Percentiles rank a stretch among this genome's conserved stretches.
phyloP scores from a whole-genome alignment of 2,329 filamentous ascomycete species.

The Aspergillus latus region DNA sequence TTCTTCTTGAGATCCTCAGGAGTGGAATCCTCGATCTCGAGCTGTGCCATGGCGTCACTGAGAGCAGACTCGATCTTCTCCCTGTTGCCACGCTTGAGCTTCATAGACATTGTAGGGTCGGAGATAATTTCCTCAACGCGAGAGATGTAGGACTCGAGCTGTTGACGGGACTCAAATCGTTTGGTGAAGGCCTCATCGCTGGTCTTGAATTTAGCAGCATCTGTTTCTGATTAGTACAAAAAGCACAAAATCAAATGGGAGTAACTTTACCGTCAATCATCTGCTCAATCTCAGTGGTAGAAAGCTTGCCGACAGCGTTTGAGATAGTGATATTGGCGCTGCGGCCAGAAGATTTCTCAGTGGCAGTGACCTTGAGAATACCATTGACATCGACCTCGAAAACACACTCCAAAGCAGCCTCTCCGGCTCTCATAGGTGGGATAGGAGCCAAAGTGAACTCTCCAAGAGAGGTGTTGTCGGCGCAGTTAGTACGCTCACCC shows the following conservation, averaged over 20 bases:
- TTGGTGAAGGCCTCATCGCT: constrained; percentile 99
- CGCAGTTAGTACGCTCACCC: constrained; percentile 96
- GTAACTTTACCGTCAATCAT: constrained; percentile 75
- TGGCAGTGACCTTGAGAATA: constrained; percentile 98
- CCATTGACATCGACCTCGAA: constrained; percentile 99
- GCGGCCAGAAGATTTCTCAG: constrained; percentile 97
- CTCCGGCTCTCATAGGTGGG: constrained; percentile 84
- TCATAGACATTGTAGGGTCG: constrained; percentile 91
- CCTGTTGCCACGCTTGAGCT: constrained; percentile 98
- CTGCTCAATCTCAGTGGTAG: constrained; percentile 88
- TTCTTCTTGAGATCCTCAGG: constrained; percentile 99
- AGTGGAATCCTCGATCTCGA: constrained; percentile 88
- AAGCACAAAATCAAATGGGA: not conserved
- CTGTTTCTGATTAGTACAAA: constrained; percentile 37
- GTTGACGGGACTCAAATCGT: constrained; percentile 98
- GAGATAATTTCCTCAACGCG: constrained; percentile 98
- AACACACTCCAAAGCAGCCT: constrained; percentile 94
- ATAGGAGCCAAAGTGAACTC: constrained; percentile 94
- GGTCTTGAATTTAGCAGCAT: constrained; percentile 98
- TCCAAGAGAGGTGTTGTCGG: constrained; percentile 96
- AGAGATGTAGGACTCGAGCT: constrained; percentile 98
- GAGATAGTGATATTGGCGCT: constrained; percentile 99
- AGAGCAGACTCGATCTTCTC: constrained; percentile 98
- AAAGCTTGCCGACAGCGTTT: constrained; percentile 99
- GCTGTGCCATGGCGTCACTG: constrained; percentile 94